Base-by-base conservation (phyloP, 768 basidiomycete species). In the Suillus subluteus region DNA sequence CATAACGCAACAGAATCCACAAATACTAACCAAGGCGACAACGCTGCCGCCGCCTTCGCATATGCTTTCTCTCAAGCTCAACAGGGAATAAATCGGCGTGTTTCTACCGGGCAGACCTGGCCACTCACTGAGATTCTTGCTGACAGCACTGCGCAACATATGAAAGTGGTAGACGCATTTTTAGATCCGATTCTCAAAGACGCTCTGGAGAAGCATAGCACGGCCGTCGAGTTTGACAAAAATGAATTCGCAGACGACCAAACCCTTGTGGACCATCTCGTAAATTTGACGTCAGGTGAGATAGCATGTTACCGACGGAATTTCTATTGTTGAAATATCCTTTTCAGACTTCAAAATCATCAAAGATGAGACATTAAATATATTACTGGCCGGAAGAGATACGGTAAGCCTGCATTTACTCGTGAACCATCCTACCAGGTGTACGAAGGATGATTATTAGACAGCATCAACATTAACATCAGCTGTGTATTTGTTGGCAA, bases 301-400 rank as follows among this genome's bases (percentile, higher is more conserved):
- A n/a, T 18, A 54, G 12, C 9, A 6, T 8, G 1, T n/a, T n/a
- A 8, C n/a, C 13, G 3, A 4, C 11, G 3, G 30, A 8, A 48
- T 23, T 5, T 38, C 15, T 48, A 8, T 0, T 0, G 8, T 37
- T 46, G 56, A n/a, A 64, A 58, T 9, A 30, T 40, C 35, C 6
- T 13, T 15, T 11, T 41, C 30, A 79, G 78, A 79, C 35, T 46
- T 68, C 66, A 75, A 72, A 30, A 62, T 82, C 26, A 63, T 85
- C 30, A 79, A 76, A 63, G 83, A 83, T 63, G 79, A 83, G 65
- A 80, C 77, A 9, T 65, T 83, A 64, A 82, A 81, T 50, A 78
- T 84, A 58, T 67, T 85, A 43, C 73, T 85, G 11, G 84, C 84
- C 35, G 81, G 81, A 13, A 70, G 82, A 21, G 84, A 83, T 66